Conservation (phyloP, 176 grass and related monocot species). For the Rhipidocladum racemiflorum region DNA sequence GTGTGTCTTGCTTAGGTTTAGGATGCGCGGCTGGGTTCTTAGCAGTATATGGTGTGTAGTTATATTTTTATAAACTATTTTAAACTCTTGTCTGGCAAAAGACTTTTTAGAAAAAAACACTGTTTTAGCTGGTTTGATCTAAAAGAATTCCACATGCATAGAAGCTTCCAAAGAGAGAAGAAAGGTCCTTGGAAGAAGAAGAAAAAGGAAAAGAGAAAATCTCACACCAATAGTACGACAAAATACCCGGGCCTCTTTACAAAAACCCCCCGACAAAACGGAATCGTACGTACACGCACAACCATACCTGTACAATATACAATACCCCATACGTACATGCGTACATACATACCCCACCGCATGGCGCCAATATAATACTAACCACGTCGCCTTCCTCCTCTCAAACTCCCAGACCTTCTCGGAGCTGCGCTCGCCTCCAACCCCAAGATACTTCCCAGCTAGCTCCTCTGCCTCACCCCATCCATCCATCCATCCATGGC, state of each 20-base stretch:
- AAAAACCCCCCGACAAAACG: neutral
- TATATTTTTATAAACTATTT: too few species aligned
- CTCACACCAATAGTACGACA: neutral
- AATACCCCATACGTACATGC: neutral
- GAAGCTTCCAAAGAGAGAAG: neutral
- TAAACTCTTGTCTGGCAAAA: too few species aligned
- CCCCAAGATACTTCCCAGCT: constrained; percentile 13
- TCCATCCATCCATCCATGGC: constrained; percentile 33
- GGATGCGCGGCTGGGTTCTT: too few species aligned
- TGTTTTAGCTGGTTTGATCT: neutral
- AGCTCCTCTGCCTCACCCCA: neutral
- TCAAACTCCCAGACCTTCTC: constrained; percentile 11
- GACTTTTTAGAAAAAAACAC: too few species aligned
- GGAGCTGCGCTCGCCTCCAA: neutral
- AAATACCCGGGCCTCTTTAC: neutral
- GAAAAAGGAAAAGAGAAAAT: neutral
- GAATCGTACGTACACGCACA: neutral
- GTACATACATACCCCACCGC: neutral
- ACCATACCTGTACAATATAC: neutral
- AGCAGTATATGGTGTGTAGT: too few species aligned
- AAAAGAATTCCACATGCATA: neutral
- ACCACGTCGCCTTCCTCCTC: constrained; percentile 9
- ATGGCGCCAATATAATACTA: constrained; percentile 39
- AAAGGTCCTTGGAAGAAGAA: neutral
- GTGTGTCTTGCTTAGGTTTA: too few species aligned